Base-by-base conservation (phyloP, 2,329 filamentous ascomycete species). In the Fusarium camptoceras region DNA sequence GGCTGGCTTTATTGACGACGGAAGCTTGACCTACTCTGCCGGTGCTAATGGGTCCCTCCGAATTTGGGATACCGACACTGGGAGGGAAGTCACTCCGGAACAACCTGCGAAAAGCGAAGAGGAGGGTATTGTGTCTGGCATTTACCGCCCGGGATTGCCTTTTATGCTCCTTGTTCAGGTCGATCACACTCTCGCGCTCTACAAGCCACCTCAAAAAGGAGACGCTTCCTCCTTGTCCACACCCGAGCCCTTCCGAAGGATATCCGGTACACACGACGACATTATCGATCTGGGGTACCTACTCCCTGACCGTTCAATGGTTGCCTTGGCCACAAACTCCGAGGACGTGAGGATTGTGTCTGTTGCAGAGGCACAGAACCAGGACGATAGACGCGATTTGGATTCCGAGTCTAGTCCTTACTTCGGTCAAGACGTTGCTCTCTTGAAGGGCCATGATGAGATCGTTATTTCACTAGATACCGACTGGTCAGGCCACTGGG, bases 401-500 rank as follows among this genome's bases (percentile, higher is more conserved):
- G 59, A 59, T 25, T 64, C 66, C 9, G 55, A 68, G 6, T 75
- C 77, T 25, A 78, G 81, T 2, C 82, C 83, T 25, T 96, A 94
- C 77, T 98, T 98, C 78, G 96, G 96, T 16, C 93, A 94, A 64
- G 96, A 99, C 76, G 86, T 97, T 41, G 93, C 91, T 4, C 84
- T 96, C 25, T 85, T 99, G 3, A 93, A 93, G 76, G 96, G 96
- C 2, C 96, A 99, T 73, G 91, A 94, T 51, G 96, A 99, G 73
- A 98, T 99, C 54, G 92, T 99, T 64, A 97, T 99, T 73, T 94
- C 94, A 62, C 84, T 99, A 42, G 94, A 98, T 77, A 90, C 94
- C 5, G 96, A 99, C 81, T 97, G 94, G 94, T 98, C 96, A 12
- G 97, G 97, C 1, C 91, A 96, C 78, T 99, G 96, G 96, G 88